A percentile compares a stretch with the other conserved stretches of the same genome.
Evolutionary conservation across 116 monocot species (phyloP).

Genomic region (Dioscorea cayenensis): DNA sequence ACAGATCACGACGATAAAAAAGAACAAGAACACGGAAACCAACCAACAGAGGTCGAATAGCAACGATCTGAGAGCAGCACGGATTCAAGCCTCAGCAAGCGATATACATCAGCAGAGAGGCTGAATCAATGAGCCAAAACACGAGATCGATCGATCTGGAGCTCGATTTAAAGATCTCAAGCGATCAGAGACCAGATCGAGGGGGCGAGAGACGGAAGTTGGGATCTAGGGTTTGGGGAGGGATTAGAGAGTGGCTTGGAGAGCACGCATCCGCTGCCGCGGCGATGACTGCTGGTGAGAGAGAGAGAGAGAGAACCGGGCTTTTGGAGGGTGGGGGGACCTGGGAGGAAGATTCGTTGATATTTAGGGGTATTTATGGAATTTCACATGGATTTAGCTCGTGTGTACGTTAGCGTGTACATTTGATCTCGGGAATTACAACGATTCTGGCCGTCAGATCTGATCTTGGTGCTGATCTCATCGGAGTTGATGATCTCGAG

Average conservation of each 20-base stretch:
- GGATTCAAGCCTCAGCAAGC: background rate
- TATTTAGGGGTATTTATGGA: background rate
- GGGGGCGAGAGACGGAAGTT: background rate
- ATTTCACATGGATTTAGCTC: background rate
- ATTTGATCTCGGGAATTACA: background rate
- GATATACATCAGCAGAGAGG: background rate
- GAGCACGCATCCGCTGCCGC: background rate
- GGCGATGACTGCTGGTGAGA: background rate
- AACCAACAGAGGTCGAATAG: background rate
- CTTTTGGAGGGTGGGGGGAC: background rate
- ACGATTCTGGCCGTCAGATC: too few relatives aligned
- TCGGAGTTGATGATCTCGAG: too few relatives aligned
- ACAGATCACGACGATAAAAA: background rate
- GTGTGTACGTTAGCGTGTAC: background rate
- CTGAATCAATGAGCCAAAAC: background rate
- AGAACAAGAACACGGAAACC: background rate
- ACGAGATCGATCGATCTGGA: background rate
- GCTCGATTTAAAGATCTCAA: background rate
- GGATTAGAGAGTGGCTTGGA: background rate
- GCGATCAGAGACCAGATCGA: background rate
- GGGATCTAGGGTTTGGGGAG: slow-evolving; percentile 20
- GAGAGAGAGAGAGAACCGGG: background rate
- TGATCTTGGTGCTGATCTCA: too few relatives aligned
- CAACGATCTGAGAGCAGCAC: background rate
- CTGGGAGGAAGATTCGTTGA: background rate